Evolutionary conservation across 1,139 yeast genomes (phyloP).

Genomic region (Magnusiomyces fungicola): DNA sequence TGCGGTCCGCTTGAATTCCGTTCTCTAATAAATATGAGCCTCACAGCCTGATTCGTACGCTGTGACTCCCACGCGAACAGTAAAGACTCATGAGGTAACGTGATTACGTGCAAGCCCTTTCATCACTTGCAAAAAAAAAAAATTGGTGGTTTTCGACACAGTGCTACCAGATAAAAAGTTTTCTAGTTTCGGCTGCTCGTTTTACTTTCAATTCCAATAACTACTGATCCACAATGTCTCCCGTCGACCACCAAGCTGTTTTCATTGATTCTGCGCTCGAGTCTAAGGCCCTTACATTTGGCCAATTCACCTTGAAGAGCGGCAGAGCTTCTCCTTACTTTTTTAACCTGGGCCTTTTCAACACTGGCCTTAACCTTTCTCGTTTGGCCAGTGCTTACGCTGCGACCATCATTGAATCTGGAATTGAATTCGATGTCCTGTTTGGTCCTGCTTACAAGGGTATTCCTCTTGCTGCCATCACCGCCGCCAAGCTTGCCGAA

Average conservation of each 20-base stretch:
- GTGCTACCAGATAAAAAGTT: too few relatives aligned
- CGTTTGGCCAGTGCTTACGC: slow-evolving; percentile 86
- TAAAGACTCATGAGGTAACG: too few relatives aligned
- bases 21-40: too few relatives aligned
- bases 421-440: slow-evolving; percentile 76
- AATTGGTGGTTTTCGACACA: too few relatives aligned
- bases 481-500: slow-evolving; percentile 87
- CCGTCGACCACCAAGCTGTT: slow-evolving; percentile 47
- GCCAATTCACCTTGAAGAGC: slow-evolving; percentile 80
- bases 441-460: slow-evolving; percentile 99
- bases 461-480: slow-evolving; percentile 88
- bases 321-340: slow-evolving; percentile 95
- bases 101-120: too few relatives aligned
- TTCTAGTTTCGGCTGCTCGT: too few relatives aligned
- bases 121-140: too few relatives aligned
- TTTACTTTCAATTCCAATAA: background rate
- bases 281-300: slow-evolving; percentile 76
- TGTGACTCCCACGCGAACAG: too few relatives aligned
- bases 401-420: slow-evolving; percentile 70
- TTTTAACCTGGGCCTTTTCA: slow-evolving; percentile 87
- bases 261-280: slow-evolving; percentile 78
- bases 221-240: background rate
- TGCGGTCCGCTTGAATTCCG: too few relatives aligned
- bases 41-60: too few relatives aligned
- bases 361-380: slow-evolving; percentile 69